Evolutionary conservation across 306 rosid genomes (phyloP).

Genomic region (Ammopiptanthus mongolicus): DNA sequence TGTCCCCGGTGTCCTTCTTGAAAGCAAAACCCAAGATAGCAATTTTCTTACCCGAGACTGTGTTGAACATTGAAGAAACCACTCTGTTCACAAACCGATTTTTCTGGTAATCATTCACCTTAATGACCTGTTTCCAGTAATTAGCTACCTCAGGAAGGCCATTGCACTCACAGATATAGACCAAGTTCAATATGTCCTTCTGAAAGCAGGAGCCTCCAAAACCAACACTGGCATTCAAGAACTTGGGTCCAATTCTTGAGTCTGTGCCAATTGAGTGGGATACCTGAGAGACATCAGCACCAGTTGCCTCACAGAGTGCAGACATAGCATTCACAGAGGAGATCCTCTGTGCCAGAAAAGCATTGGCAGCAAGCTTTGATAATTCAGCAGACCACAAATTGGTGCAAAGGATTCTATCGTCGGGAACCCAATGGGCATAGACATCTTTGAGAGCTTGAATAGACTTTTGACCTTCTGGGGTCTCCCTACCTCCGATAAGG

Average conservation of each 20-base stretch:
- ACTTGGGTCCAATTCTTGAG: conserved; percentile 82
- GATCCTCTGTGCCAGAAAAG: conserved; percentile 89
- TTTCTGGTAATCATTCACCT: conserved; percentile 92
- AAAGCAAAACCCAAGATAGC: conserved; percentile 78
- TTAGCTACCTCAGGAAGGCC: conserved; percentile 93
- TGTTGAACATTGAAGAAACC: conserved; percentile 89
- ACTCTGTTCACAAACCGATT: conserved; percentile 71
- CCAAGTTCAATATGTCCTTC: conserved; percentile 85
- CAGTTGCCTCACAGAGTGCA: conserved; percentile 89
- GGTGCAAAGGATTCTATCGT: conserved; percentile 65
- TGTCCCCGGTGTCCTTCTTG: conserved; percentile 93
- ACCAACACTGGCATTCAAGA: conserved; percentile 88
- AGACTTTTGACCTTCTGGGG: conserved; percentile 80
- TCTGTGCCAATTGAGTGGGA: conserved; percentile 80
- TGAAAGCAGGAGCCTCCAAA: conserved; percentile 96
- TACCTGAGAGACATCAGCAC: conserved; percentile 82
- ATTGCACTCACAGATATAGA: conserved; percentile 87
- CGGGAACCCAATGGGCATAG: conserved; percentile 85
- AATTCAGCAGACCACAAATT: conserved; percentile 96
- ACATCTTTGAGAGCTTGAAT: conserved; percentile 59
- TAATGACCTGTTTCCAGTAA: conserved; percentile 92
- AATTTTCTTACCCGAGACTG: conserved; percentile 66
- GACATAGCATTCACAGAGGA: conserved; percentile 95
- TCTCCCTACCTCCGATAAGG: conserved; percentile 94
- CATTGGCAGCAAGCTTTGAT: conserved; percentile 94